Evolutionary conservation across 495 filamentous ascomycete genomes (phyloP), one percentile per base, ranked within the genome.

Genomic region (Penicillium goetzii): DNA sequence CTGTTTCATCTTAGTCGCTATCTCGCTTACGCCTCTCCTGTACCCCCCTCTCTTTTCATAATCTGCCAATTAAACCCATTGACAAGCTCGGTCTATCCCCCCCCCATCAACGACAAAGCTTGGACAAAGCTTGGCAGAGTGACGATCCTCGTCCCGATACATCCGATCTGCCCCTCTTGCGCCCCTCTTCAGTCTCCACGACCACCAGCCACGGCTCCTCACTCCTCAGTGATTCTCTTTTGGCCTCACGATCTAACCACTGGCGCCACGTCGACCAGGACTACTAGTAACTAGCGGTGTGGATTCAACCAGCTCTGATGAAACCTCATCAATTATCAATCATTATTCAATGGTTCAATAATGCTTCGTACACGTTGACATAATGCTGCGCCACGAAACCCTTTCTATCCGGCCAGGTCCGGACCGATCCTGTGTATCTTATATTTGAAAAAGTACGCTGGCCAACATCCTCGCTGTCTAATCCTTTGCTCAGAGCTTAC

Each of bases 51-150:
- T 47, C 8, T 15, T 17, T 25, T 58, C 26, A 32, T 47, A 7
- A 14, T 14, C 52, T 55, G 12, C 21, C 25, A 57, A 41, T 28
- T 25, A 26, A 25, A 25, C 14, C 14, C 17, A 14, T 19, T 28
- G 25, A 17, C 19, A 25, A 34, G 26, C 47, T 50, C 25, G 23
- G 25, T 51, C 25, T 15, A 21, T 55, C 32, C 19, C 54, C 32
- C 19, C 54, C 36, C 30, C 21, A 32, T 25, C n/a, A 21, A 23
- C 47, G 30, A 19, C 41, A 60, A 68, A 70, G 68, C 70, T 73
- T 70, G 65, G 60, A 58, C 28, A 72, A 72, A 70, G 68, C 70
- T 72, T 72, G 62, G 69, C 69, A 47, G 34, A 34, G 32, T 17
- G 25, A 59, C n/a, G 41, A 56, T 36, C 51, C 49, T 58, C 55